A percentile compares a stretch with the other conserved stretches of the same genome.
These are phyloP conservation scores for Triangularia verruculosa DNA, from an alignment of 2,329 filamentous ascomycete genomes.

Conservation along the genomic window DNA sequence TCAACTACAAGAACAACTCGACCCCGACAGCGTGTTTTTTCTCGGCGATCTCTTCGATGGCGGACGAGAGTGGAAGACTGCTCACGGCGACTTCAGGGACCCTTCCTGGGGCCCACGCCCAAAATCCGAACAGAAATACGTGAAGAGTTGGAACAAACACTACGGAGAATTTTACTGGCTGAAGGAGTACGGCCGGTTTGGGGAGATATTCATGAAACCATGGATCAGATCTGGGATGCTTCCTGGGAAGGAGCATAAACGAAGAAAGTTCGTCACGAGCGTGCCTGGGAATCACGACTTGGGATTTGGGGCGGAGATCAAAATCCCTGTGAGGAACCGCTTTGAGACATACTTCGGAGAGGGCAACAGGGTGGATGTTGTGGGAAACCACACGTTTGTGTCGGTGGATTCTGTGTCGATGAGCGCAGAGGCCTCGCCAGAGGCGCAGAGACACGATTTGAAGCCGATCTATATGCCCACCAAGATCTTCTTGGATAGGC, in stretches of 20 bases:
- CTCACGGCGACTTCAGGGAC: constrained; percentile 56
- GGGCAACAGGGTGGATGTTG: constrained; percentile 83
- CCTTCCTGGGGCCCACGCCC: constrained; percentile 57
- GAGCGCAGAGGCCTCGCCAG: constrained; percentile 62
- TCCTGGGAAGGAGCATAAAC: constrained; percentile 58
- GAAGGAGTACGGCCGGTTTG: constrained; percentile 80
- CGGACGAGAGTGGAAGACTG: constrained; percentile 88
- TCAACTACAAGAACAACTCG: constrained; percentile 70
- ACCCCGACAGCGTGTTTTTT: constrained; percentile 87
- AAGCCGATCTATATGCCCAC: constrained; percentile 70
- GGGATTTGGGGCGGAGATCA: constrained; percentile 83
- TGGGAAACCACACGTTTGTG: constrained; percentile 94
- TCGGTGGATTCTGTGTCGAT: constrained; percentile 86
- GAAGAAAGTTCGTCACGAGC: constrained; percentile 76
- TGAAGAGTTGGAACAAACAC: constrained; percentile 67
- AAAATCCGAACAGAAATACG: constrained; percentile 48
- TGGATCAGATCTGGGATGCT: constrained; percentile 58
- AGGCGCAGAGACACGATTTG: constrained; percentile 51
- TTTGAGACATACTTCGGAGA: constrained; percentile 90
- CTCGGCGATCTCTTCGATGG: constrained; percentile 94
- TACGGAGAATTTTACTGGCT: constrained; percentile 86
- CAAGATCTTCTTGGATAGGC: constrained; percentile 69
- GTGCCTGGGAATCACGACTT: constrained; percentile 94
- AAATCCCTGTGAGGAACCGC: constrained; percentile 73
- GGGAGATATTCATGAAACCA: constrained; percentile 74